Evolutionary conservation across 495 filamentous ascomycete species (phyloP).

Genomic region (Lasiosphaeriaceae sp.): DNA sequence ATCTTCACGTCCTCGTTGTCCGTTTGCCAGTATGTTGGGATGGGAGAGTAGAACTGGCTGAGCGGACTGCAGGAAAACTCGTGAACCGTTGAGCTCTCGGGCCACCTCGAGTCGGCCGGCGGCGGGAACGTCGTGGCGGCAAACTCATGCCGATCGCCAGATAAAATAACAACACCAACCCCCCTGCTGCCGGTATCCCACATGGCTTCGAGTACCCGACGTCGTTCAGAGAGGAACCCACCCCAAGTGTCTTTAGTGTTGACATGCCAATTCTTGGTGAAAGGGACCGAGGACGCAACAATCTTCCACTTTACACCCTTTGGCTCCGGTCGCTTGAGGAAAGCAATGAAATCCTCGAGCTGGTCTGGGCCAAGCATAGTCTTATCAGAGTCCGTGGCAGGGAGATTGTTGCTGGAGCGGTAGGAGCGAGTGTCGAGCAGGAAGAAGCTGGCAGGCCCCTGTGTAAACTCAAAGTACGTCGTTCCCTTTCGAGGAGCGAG

Average conservation of each 20-base stretch:
- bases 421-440: conserved; percentile 90
- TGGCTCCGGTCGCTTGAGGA: conserved; percentile 64
- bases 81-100: conserved; percentile 59
- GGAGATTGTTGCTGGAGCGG: conserved; percentile 56
- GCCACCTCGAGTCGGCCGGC: conserved; percentile 54
- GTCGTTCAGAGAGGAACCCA: conserved; percentile 77
- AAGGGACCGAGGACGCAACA: conserved; percentile 79
- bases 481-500: conserved; percentile 41
- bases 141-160: conserved; percentile 92
- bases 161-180: conserved; percentile 76
- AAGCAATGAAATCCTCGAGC: conserved; percentile 72
- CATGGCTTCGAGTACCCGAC: conserved; percentile 78
- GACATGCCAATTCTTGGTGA: conserved; percentile 94
- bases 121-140: conserved; percentile 85
- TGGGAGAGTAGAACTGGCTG: conserved; percentile 87
- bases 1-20: conserved; percentile 74
- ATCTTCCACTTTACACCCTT: conserved; percentile 89
- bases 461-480: conserved; percentile 81
- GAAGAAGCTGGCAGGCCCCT: conserved; percentile 91
- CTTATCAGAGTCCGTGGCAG: conserved; percentile 55
- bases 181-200: conserved; percentile 74
- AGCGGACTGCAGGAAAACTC: conserved; percentile 89
- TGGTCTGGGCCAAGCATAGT: conserved; percentile 84
- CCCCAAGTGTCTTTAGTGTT: conserved; percentile 87
- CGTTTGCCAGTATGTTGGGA: conserved; percentile 74